phyloP scores from a whole-genome alignment of 495 filamentous ascomycete species.

The Neurospora sp. region DNA sequence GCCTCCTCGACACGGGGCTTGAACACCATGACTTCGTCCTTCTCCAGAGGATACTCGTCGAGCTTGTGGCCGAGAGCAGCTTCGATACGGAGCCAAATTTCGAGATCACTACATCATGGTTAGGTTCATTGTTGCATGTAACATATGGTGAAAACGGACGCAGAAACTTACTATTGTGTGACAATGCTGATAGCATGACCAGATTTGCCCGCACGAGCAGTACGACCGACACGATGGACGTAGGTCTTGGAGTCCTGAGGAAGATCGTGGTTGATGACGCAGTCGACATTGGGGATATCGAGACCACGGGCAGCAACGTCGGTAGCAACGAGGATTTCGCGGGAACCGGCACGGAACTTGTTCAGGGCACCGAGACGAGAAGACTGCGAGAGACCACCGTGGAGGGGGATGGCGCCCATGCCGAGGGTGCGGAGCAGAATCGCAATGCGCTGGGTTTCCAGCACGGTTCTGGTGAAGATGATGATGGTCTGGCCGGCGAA shows the following conservation, averaged over 20 bases:
- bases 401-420: constrained; percentile 72
- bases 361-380: constrained; percentile 73
- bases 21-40: constrained; percentile 85
- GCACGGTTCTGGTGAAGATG: constrained; percentile 87
- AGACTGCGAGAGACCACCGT: constrained; percentile 81
- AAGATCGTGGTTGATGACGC: constrained; percentile 81
- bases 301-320: constrained; percentile 92
- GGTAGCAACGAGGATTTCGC: constrained; percentile 87
- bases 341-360: constrained; percentile 68
- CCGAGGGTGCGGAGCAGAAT: constrained; percentile 69
- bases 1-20: constrained; percentile 72
- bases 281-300: constrained; percentile 86
- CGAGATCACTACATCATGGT: constrained; percentile 48
- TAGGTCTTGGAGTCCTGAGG: constrained; percentile 82
- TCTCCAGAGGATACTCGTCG: constrained; percentile 50
- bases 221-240: constrained; percentile 89
- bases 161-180: constrained; percentile 57
- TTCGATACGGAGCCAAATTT: constrained; percentile 80
- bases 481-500: constrained; percentile 74
- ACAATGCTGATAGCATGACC: constrained; percentile 75
- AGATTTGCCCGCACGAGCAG: constrained; percentile 78
- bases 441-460: constrained; percentile 76
- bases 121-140: background rate
- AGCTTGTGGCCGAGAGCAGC: constrained; percentile 68
- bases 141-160: background rate